Conservation (phyloP, 768 basidiomycete genomes). For the Russula earlei region DNA sequence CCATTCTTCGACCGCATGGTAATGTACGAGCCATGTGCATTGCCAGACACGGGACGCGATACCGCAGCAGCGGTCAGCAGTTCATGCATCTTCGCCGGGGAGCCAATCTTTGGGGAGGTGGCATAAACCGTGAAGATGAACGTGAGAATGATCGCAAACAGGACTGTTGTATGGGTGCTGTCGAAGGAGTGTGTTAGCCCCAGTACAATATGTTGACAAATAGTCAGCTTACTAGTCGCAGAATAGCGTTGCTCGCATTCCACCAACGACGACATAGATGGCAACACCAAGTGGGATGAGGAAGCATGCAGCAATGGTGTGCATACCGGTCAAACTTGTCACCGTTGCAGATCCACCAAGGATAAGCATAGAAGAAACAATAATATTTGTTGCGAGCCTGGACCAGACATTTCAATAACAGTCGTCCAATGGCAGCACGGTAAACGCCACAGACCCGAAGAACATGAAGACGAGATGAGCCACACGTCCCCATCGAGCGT, state of each 20-base stretch:
- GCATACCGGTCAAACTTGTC: constrained; percentile 81
- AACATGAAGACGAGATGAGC: constrained; percentile 84
- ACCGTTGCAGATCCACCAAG: constrained; percentile 84
- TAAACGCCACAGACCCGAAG: constrained; percentile 48
- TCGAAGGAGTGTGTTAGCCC: background rate
- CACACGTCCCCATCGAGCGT: constrained; percentile 63
- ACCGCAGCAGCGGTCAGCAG: constrained; percentile 54
- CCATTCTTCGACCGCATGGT: constrained; percentile 53
- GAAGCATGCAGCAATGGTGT: constrained; percentile 84
- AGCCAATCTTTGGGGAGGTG: constrained; percentile 72
- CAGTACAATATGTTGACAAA: background rate
- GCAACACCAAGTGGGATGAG: constrained; percentile 81
- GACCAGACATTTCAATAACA: background rate
- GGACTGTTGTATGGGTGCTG: constrained; percentile 79
- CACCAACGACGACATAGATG: constrained; percentile 81
- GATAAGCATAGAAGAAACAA: constrained; percentile 81
- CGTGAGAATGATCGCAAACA: constrained; percentile 77
- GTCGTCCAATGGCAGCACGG: background rate
- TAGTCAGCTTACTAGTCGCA: constrained; percentile 65
- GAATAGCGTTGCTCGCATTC: constrained; percentile 77
- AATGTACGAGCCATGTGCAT: constrained; percentile 73
- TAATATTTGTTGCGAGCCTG: constrained; percentile 81
- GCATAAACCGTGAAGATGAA: constrained; percentile 76
- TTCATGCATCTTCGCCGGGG: constrained; percentile 66
- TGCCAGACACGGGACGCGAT: constrained; percentile 58